These are phyloP conservation scores for Larix kaempferi DNA, from an alignment of 75 land plant species.

Conservation along the genomic window DNA sequence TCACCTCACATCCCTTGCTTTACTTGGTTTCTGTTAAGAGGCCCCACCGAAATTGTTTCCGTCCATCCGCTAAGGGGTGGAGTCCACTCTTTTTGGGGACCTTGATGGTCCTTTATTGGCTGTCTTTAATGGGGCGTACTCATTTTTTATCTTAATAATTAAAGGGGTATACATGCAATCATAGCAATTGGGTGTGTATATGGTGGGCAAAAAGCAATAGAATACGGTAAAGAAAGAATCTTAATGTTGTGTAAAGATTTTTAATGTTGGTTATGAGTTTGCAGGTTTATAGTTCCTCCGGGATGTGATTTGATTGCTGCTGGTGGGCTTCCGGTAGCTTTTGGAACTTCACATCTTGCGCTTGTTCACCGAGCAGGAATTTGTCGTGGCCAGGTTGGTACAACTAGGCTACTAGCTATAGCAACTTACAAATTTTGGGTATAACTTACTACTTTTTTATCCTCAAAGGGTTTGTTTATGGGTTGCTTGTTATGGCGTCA, in stretches of 20 bases:
- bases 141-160: too few species aligned
- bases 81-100: too few species aligned
- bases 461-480: background rate
- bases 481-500: background rate
- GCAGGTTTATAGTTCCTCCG: conserved; percentile 74
- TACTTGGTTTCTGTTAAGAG: too few species aligned
- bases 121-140: too few species aligned
- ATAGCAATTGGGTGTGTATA: too few species aligned
- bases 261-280: background rate
- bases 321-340: conserved; percentile 89
- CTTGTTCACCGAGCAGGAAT: conserved; percentile 89
- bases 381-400: conserved; percentile 63
- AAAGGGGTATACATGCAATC: too few species aligned
- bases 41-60: too few species aligned
- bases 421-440: background rate
- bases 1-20: too few species aligned
- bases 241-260: background rate
- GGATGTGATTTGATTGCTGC: conserved; percentile 88
- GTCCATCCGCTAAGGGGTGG: too few species aligned
- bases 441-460: background rate
- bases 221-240: too few species aligned
- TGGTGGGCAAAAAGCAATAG: too few species aligned
- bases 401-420: background rate
- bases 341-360: conserved; percentile 93
- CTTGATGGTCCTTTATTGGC: too few species aligned